Evolutionary conservation across 208 protist genomes (phyloP), one percentile per base, ranked within the genome.

Genomic region (Acanthamoeba divionensis): DNA sequence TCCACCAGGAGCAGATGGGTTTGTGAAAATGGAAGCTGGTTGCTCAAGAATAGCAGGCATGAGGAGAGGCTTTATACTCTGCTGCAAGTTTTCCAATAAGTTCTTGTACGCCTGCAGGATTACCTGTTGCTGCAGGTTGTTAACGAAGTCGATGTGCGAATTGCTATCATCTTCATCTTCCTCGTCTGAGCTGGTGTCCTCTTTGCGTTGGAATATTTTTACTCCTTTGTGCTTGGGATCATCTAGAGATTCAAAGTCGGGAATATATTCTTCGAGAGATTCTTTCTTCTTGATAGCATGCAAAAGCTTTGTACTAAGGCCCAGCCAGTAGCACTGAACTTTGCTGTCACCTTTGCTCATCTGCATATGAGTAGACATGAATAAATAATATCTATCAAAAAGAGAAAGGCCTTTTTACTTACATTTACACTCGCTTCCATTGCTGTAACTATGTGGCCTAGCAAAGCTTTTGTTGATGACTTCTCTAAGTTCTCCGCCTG

Each of bases 101-200:
- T 75, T 75, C 18, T 45, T 36, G 33, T 75, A 75, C 41, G 52
- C 66, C 41, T 44, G 18, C 24, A 75, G 31, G 1, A 75, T 26
- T 6, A 45, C 52, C 8, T 8, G 21, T 45, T 75, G 66, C 7
- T n/a, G n/a, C 26, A 12, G 13, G 36, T 36, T 38, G 18, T n/a
- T 38, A 13, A 48, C 63, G 21, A 38, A 13, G 12, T 29, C 24
- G 63, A 31, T 24, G 24, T 71, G 36, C 29, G 63, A 38, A 38
- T 31, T 18, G 63, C 38, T 5, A 38, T 73, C 48, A 18, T 87
- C 75, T 89, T 69, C 13, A 36, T 26, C 75, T 89, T 88, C 29
- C 50, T 38, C 44, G 24, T 91, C 24, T 10, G 18, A 1, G 36
- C 29, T 18, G 41, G 26, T 21, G 33, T 75, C 31, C 4, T 7